phyloP scores from a whole-genome alignment of 371 early-diverging fungal species.

The Dinochytrium kinnereticum region DNA sequence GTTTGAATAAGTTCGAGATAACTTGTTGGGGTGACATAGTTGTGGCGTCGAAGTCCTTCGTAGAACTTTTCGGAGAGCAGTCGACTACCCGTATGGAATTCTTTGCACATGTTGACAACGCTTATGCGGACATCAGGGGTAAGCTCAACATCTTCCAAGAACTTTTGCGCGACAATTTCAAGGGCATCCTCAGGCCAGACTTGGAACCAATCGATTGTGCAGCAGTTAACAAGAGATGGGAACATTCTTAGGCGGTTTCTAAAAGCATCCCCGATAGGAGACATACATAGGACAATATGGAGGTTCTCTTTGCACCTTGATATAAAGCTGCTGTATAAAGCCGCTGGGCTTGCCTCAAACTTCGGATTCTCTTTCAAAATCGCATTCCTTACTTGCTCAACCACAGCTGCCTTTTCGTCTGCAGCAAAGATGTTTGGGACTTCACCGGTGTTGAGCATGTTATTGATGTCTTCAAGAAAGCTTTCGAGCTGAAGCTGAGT shows the following conservation, averaged over 20 bases:
- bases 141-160: slow-evolving; percentile 60
- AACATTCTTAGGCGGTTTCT: slow-evolving; percentile 61
- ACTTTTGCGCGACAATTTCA: slow-evolving; percentile 56
- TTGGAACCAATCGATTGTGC: slow-evolving; percentile 68
- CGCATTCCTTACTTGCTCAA: slow-evolving; percentile 54
- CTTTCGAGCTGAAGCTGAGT: slow-evolving; percentile 57
- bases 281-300: slow-evolving; percentile 62
- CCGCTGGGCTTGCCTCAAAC: slow-evolving; percentile 54
- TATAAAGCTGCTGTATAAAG: slow-evolving; percentile 59
- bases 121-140: slow-evolving; percentile 39
- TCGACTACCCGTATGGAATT: slow-evolving; percentile 53
- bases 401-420: slow-evolving; percentile 61
- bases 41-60: slow-evolving; percentile 52
- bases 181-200: slow-evolving; percentile 67
- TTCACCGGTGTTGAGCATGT: slow-evolving; percentile 63
- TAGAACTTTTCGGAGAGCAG: slow-evolving; percentile 50
- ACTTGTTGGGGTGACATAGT: slow-evolving; percentile 61
- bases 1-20: slow-evolving; percentile 62
- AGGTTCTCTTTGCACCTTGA: slow-evolving; percentile 60
- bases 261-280: slow-evolving; percentile 65
- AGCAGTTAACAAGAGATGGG: slow-evolving; percentile 62
- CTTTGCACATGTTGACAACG: slow-evolving; percentile 59
- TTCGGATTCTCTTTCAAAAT: slow-evolving; percentile 59
- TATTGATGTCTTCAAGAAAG: slow-evolving; percentile 64
- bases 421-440: slow-evolving; percentile 61